A percentile compares a stretch with the other conserved stretches of the same genome.
phyloP scores from a whole-genome alignment of 192 early-diverging fungal species.

The Phlyctochytrium arcticum region DNA sequence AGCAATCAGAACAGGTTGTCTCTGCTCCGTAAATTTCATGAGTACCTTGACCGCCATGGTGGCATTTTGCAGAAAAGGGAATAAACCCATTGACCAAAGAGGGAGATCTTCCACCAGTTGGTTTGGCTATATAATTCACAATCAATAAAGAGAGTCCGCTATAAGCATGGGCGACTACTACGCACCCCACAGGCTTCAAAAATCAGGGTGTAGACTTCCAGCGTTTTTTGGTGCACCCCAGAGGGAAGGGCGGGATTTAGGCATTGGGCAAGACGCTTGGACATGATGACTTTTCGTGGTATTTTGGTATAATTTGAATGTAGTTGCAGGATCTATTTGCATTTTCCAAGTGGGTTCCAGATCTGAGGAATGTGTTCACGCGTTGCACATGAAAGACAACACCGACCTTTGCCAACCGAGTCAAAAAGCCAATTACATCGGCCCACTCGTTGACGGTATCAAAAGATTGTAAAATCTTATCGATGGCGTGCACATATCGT shows the following conservation, averaged over 20 bases:
- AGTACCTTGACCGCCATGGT: conserved; percentile 70
- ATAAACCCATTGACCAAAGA: conserved; percentile 84
- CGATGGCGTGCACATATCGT: conserved; percentile 77
- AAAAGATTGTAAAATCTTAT: conserved; percentile 85
- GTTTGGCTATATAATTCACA: conserved; percentile 43
- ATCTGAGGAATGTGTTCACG: conserved; percentile 9
- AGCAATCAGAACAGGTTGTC: no score
- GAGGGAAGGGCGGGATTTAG: conserved; percentile 92
- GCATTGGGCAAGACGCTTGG: conserved; percentile 90
- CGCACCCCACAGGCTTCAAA: conserved; percentile 57
- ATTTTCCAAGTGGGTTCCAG: no score
- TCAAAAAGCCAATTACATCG: conserved; percentile 86
- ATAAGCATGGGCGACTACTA: conserved; percentile 2
- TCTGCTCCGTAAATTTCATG: no score
- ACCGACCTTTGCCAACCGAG: conserved; percentile 71
- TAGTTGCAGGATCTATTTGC: conserved; percentile 66
- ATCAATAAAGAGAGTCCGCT: background rate
- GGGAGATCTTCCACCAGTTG: conserved; percentile 77
- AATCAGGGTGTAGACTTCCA: conserved; percentile 81
- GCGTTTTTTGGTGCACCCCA: conserved; percentile 91
- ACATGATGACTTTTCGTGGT: conserved; percentile 79
- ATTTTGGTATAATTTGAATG: conserved; percentile 70
- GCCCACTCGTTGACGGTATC: conserved; percentile 94
- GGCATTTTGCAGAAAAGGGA: conserved; percentile 85
- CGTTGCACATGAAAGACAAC: conserved; percentile 17